Evolutionary conservation across 352 stramenopile species (phyloP).

Genomic region (Globisporangium echinulatum): DNA sequence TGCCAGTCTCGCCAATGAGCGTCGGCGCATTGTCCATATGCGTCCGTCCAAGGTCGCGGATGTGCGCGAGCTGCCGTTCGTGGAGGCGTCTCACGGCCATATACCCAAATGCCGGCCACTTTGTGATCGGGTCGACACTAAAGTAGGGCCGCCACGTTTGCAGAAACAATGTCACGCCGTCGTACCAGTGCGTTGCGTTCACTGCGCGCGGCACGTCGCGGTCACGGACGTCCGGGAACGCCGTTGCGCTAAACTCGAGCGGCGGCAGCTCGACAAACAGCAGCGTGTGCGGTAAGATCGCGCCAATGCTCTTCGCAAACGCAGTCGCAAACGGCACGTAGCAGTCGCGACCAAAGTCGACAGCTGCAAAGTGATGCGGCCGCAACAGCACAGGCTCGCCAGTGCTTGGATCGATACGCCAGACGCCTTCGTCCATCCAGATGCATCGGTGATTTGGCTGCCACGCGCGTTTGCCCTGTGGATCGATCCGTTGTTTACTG

Average conservation of each 20-base stretch:
- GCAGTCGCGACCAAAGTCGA: conserved; percentile 73
- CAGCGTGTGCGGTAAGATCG: conserved; percentile 48
- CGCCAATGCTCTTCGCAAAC: conserved; percentile 54
- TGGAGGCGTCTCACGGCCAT: conserved; percentile 54
- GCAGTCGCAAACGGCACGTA: conserved; percentile 77
- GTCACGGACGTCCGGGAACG: conserved; percentile 61
- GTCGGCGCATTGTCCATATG: conserved; percentile 58
- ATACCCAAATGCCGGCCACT: conserved; percentile 56
- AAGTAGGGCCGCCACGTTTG: conserved; percentile 66
- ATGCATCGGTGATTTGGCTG: conserved; percentile 59
- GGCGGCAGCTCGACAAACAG: conserved; percentile 80
- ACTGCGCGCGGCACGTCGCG: conserved; percentile 51
- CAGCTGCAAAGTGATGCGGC: conserved; percentile 61
- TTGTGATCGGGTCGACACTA: conserved; percentile 59
- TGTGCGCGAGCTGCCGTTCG: conserved; percentile 45
- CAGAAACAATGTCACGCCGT: conserved; percentile 85
- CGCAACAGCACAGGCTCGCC: conserved; percentile 41
- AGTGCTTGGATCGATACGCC: conserved; percentile 37
- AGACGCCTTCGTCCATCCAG: conserved; percentile 82
- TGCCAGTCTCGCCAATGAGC: conserved; percentile 66
- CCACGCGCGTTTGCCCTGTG: conserved; percentile 56
- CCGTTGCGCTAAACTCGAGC: conserved; percentile 60
- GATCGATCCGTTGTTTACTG: conserved; percentile 40
- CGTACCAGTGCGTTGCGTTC: conserved; percentile 90
- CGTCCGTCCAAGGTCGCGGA: conserved; percentile 42